Evolutionary conservation across 78 protist species (phyloP).

Genomic region (Cyanophora paradoxa): DNA sequence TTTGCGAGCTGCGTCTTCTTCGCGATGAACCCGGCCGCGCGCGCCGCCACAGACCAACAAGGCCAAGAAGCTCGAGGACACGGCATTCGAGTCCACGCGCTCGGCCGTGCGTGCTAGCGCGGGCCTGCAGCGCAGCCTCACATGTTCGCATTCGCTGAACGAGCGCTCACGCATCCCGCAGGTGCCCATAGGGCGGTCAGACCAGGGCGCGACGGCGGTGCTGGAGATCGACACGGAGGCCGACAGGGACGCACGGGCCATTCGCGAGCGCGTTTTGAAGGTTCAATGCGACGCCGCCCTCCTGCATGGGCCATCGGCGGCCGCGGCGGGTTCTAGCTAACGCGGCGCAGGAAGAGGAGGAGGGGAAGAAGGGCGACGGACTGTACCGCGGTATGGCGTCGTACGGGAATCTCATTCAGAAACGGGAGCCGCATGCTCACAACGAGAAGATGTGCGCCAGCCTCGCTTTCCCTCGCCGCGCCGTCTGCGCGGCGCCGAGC

Average conservation of each 20-base stretch:
- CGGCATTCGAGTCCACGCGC: background rate
- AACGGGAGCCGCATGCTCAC: no score
- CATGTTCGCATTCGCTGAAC: no score
- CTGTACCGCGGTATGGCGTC: constrained; percentile 11
- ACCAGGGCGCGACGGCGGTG: background rate
- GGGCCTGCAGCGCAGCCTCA: background rate
- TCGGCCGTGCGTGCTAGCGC: background rate
- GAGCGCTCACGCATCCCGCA: no score
- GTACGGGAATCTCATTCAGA: background rate
- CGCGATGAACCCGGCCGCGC: background rate
- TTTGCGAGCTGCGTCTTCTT: no score
- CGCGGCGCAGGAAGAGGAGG: background rate
- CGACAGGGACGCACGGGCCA: constrained; percentile 16
- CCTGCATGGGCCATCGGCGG: no score
- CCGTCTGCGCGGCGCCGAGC: background rate
- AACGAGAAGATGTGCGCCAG: background rate
- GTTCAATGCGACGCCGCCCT: no score
- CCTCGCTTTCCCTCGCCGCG: background rate
- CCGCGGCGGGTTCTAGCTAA: background rate
- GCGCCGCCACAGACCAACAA: background rate
- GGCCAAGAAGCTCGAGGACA: background rate
- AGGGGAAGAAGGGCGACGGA: background rate
- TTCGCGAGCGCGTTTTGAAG: background rate
- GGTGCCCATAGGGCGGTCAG: background rate
- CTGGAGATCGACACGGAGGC: background rate